Evolutionary conservation across 2,329 filamentous ascomycete species (phyloP).

Genomic region (Periconia digitata): DNA sequence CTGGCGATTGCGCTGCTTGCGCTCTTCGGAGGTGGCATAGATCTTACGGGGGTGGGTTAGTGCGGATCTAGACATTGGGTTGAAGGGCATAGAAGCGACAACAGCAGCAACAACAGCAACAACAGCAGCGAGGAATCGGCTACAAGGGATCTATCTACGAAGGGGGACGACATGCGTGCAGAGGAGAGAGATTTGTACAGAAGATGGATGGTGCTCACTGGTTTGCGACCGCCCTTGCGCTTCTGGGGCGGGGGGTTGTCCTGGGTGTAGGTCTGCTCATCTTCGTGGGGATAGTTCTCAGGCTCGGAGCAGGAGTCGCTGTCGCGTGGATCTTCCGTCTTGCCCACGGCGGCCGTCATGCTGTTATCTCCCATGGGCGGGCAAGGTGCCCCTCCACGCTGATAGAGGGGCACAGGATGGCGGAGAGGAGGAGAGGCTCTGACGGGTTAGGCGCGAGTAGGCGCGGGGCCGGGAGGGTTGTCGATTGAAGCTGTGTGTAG

Average conservation of each 20-base stretch:
- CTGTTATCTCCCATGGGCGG: conserved; percentile 49
- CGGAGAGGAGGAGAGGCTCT: conserved; percentile 37
- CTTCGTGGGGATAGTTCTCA: conserved; percentile 22
- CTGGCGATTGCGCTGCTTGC: conserved; percentile 95
- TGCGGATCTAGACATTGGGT: conserved; percentile 35
- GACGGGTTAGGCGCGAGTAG: conserved; percentile 42
- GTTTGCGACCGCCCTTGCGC: conserved; percentile 95
- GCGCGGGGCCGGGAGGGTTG: conserved; percentile 37
- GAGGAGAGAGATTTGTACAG: neutral
- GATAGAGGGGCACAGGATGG: conserved; percentile 40
- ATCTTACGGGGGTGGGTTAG: conserved; percentile 65
- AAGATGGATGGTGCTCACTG: conserved; percentile 61
- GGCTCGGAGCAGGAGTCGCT: conserved; percentile 52
- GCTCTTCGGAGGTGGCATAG: conserved; percentile 97
- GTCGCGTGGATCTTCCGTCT: conserved; percentile 45
- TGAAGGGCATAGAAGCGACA: conserved; percentile 23
- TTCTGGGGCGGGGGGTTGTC: conserved; percentile 60
- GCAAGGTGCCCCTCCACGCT: conserved; percentile 42
- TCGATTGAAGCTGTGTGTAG: conserved; percentile 35
- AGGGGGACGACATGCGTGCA: neutral
- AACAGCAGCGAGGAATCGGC: neutral
- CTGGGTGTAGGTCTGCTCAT: conserved; percentile 42
- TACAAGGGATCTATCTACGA: neutral
- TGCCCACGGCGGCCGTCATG: conserved; percentile 49
- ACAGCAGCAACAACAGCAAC: conserved; percentile 24